Evolutionary conservation across 1,284 basidiomycete genomes (phyloP), one percentile per base, ranked within the genome.

Genomic region (Coniferiporia weirii): DNA sequence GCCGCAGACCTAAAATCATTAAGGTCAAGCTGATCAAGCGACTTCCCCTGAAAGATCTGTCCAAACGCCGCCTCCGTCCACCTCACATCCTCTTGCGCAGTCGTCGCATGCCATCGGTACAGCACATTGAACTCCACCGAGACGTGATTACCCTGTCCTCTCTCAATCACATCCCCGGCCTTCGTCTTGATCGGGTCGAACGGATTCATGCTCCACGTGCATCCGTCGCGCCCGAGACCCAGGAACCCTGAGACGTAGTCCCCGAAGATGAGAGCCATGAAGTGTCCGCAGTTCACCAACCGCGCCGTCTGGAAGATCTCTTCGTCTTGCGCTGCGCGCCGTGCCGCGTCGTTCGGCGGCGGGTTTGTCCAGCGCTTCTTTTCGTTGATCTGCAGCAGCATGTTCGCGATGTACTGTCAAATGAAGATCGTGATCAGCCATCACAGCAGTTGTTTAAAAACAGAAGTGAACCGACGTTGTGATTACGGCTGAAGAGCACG

Each of bases 221-320:
- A 71, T 20, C 76, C 76, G 48, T 78, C 76, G 2, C 74, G 74
- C 10, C 65, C 64, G 13, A 76, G 70, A 12, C 78, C 76, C 8
- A 81, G 66, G 68, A 80, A 79, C 4, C 76, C 73, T 6, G 76
- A 71, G 20, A 79, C 77, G 61, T 80, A 80, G 62, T 80, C 78
- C 6, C 72, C 73, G 65, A 77, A 71, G 59, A 79, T 73, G 15
- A 73, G 66, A 52, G 69, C 72, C 67, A 78, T 76, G 64, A 78
- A 77, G 58, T 78, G 72, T 8, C 75, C 74, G 52, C 75, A 72
- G 60, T 84, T 84, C 69, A 83, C 69, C 13, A 82, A 71, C 13
- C 74, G 70, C 0, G 81, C 79, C 12, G 76, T 79, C 61, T 83
- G 76, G 72, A 83, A 84, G 17, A 84, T 75, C 51, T 81, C 75